These are phyloP conservation scores for Pleodorina starrii DNA, from an alignment of 139 green algal genomes.

Conservation along the genomic window DNA sequence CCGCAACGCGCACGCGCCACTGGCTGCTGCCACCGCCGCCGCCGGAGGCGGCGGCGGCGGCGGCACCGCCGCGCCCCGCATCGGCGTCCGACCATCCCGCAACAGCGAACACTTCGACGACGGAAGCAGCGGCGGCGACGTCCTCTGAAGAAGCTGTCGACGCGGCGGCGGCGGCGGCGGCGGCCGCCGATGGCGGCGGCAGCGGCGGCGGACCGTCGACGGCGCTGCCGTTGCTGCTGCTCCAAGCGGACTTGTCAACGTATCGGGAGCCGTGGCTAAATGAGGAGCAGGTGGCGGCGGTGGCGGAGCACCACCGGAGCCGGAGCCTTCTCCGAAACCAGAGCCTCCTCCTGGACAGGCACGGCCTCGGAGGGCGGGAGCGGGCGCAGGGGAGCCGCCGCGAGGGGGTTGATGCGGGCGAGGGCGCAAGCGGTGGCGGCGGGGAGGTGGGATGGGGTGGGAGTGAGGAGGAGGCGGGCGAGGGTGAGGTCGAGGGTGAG, in stretches of 20 bases:
- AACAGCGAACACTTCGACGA: neutral
- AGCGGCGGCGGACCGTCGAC: neutral
- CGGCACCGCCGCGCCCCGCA: neutral
- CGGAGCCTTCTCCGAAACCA: neutral
- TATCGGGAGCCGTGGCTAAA: conserved; percentile 5
- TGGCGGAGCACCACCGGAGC: neutral
- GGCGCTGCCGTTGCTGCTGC: neutral
- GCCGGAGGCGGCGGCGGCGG: neutral
- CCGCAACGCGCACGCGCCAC: neutral
- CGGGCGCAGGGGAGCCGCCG: neutral
- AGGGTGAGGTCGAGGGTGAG: neutral
- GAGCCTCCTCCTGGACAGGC: neutral
- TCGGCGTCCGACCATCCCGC: neutral
- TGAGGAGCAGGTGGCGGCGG: neutral
- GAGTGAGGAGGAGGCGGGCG: neutral
- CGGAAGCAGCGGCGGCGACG: neutral
- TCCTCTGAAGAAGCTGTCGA: neutral
- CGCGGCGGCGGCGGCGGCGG: neutral
- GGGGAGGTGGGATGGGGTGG: neutral
- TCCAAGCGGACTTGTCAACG: neutral
- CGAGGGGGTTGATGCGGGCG: neutral
- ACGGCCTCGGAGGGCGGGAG: neutral
- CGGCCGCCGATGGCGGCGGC: neutral
- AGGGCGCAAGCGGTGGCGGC: neutral
- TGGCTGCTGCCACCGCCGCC: neutral